Evolutionary conservation across 768 basidiomycete genomes (phyloP).

Genomic region (Hirschioporus abietinus): DNA sequence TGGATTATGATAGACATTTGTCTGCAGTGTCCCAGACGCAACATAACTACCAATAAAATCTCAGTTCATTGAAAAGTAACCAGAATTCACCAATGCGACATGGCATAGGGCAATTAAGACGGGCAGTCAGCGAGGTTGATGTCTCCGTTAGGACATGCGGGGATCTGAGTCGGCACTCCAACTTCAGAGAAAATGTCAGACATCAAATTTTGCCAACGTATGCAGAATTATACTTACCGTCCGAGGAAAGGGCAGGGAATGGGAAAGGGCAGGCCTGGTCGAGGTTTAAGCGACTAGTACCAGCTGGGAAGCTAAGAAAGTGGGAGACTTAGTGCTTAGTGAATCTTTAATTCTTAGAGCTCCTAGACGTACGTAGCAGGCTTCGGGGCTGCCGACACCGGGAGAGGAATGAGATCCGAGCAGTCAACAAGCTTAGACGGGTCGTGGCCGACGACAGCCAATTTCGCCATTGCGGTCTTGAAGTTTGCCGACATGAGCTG

Average conservation of each 20-base stretch:
- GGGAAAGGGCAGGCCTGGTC: conserved; percentile 10
- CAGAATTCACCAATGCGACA: too few species aligned
- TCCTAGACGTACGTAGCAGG: conserved; percentile 13
- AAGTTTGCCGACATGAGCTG: background rate
- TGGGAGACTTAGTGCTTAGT: too few species aligned
- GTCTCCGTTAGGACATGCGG: conserved; percentile 1
- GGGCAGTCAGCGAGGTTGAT: conserved; percentile 1
- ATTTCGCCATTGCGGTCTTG: conserved; percentile 14
- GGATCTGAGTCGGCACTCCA: background rate
- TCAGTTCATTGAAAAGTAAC: background rate
- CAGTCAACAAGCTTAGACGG: conserved; percentile 12
- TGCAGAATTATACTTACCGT: background rate
- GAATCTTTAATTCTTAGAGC: background rate
- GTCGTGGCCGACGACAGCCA: conserved; percentile 12
- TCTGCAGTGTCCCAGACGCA: background rate
- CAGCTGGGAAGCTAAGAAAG: conserved; percentile 10
- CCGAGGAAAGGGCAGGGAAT: conserved; percentile 13
- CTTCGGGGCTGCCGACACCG: conserved; percentile 7
- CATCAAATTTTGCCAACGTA: background rate
- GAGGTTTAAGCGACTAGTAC: conserved; percentile 9
- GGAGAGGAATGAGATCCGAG: conserved; percentile 13
- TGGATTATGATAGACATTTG: background rate
- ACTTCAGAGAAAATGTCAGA: background rate
- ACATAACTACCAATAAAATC: background rate
- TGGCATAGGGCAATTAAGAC: background rate